Conservation (phyloP, 768 basidiomycete genomes). For the Kwoniella dejecticola region DNA sequence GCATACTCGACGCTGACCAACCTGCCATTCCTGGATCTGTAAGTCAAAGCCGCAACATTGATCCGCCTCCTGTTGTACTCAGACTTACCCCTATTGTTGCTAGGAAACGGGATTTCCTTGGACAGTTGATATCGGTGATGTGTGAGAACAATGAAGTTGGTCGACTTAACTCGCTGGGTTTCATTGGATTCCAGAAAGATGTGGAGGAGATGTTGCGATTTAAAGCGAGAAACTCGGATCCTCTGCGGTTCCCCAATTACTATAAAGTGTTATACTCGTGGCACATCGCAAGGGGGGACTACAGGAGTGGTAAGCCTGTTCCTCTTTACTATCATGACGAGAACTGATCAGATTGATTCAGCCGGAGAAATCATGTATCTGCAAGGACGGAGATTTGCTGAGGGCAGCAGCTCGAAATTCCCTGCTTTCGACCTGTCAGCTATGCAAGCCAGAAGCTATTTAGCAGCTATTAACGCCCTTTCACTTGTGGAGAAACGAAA, state of each 20-base stretch:
- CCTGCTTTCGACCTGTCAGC: conserved; percentile 62
- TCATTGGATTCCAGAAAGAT: conserved; percentile 78
- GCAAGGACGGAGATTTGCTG: conserved; percentile 75
- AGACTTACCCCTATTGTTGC: not conserved
- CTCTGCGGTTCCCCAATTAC: conserved; percentile 79
- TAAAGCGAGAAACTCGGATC: conserved; percentile 91
- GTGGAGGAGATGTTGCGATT: conserved; percentile 86
- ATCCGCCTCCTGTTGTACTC: not conserved
- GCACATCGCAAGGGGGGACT: conserved; percentile 83
- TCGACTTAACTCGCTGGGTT: conserved; percentile 76
- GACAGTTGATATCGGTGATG: conserved; percentile 84
- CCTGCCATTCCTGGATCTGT: conserved; percentile 77
- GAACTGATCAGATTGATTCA: conserved; percentile 55
- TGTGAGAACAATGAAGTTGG: conserved; percentile 84
- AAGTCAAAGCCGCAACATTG: conserved; percentile 54
- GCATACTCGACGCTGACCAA: conserved; percentile 79
- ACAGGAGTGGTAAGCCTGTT: conserved; percentile 74
- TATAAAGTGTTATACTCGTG: conserved; percentile 91
- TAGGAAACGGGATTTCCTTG: conserved; percentile 79
- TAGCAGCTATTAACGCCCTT: conserved; percentile 85
- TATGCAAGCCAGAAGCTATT: conserved; percentile 70
- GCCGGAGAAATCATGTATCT: conserved; percentile 93
- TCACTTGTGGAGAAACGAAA: conserved; percentile 76
- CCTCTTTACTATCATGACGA: not conserved
- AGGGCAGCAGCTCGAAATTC: conserved; percentile 43